Evolutionary conservation across 331 rosid genomes (phyloP), one percentile per base, ranked within the genome.

Genomic region (Ulmus americana): DNA sequence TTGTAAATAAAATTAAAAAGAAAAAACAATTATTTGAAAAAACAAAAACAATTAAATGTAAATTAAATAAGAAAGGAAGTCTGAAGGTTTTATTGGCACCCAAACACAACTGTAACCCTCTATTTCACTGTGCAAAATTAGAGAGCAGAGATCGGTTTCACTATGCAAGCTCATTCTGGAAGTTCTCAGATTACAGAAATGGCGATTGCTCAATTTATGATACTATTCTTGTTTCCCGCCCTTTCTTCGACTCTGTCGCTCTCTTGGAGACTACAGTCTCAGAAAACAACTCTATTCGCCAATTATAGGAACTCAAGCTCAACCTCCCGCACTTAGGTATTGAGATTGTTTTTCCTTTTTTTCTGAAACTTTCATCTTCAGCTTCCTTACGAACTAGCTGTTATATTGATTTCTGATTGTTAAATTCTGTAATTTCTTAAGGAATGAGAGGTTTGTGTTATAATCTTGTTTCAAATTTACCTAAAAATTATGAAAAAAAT

Each of bases 291-390:
- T 64, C 66, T 68, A 18, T 57, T 51, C 61, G 71, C 67, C 68
- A 85, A 70, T 63, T 84, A 71, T 71, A 71, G 55, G 75, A 76
- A 54, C 56, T 79, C 76, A 85, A 83, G 78, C 80, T 74, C 79
- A 84, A 60, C 77, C 82, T 92, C 79, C 70, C 84, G 68, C 85
- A 65, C 42, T 82, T 92, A 77, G 97, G 97, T 87, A 35, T 6
- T 43, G 49, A 7, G 6, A 10, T 65, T 38, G 3, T 55, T 10
- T 39, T 20, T 22, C 12, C 41, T 10, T 22, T 45, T 20, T 20
- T 35, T 45, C 39, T 22, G 28, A 20, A 41, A 12, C 57, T 45
- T 67, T 38, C 8, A 10, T 38, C 11, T 55, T 38, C n/a, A 20
- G 47, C 70, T 46, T 47, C 10, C 35, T 28, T 28, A 28, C 35